Evolutionary conservation across 2,329 filamentous ascomycete species (phyloP).

Genomic region (Aureobasidium mangrovei): DNA sequence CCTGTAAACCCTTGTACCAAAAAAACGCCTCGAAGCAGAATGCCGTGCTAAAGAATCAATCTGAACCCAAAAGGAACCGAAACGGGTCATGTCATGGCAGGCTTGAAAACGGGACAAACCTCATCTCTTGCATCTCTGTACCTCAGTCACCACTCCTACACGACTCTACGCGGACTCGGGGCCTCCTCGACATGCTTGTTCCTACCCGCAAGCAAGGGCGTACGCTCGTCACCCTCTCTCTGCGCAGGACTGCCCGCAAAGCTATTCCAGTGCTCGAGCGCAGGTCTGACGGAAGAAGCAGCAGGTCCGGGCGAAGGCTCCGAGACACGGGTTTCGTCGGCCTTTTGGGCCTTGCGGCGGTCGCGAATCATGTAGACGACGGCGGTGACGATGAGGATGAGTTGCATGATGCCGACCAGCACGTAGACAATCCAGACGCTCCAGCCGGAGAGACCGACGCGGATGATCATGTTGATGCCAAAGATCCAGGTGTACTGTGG

Average conservation of each 20-base stretch:
- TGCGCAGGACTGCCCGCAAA: neutral
- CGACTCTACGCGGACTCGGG: neutral
- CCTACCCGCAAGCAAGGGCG: neutral
- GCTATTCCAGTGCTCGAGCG: neutral
- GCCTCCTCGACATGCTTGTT: constrained; percentile 2
- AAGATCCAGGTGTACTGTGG: constrained; percentile 48
- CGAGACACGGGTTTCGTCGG: neutral
- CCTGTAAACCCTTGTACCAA: too few species aligned
- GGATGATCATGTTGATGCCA: constrained; percentile 59
- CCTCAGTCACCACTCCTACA: too few species aligned
- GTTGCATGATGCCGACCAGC: constrained; percentile 74
- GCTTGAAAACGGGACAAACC: too few species aligned
- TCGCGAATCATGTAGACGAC: constrained; percentile 61
- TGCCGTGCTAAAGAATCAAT: too few species aligned
- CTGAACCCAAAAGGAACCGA: too few species aligned
- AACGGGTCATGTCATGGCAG: too few species aligned
- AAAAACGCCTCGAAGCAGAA: too few species aligned
- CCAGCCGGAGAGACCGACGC: constrained; percentile 74
- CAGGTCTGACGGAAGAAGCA: neutral
- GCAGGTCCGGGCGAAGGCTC: neutral
- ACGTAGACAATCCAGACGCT: constrained; percentile 88
- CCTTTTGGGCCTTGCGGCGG: constrained; percentile 24
- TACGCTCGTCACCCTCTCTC: neutral
- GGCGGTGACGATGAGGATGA: constrained; percentile 65
- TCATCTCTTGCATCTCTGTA: too few species aligned